Percentiles rank a stretch among this genome's conserved stretches.
Conservation (phyloP, 2,329 filamentous ascomycete genomes). For the Akanthomyces muscarius region DNA sequence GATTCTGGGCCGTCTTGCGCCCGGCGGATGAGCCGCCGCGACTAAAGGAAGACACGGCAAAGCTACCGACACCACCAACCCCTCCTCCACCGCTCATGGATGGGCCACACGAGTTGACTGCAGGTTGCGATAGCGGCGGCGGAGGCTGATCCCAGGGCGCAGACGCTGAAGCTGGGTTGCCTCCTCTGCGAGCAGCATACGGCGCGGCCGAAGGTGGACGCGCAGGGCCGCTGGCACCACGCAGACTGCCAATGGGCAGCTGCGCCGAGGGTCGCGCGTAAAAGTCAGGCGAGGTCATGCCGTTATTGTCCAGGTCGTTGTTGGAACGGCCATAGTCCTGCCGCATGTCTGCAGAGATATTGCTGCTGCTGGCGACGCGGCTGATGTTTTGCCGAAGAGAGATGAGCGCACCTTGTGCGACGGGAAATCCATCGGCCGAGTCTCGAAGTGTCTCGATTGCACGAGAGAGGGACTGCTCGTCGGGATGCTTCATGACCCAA, state of each 20-base stretch:
- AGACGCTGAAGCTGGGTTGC: neutral
- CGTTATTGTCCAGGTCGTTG: neutral
- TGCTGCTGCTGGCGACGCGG: neutral
- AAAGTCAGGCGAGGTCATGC: slow-evolving; percentile 4
- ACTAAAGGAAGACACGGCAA: slow-evolving; percentile 20
- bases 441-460: slow-evolving; percentile 32
- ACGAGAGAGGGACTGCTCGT: slow-evolving; percentile 28
- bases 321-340: neutral
- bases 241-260: slow-evolving; percentile 3
- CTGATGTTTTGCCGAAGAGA: slow-evolving; percentile 23
- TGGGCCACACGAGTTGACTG: neutral
- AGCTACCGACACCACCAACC: neutral
- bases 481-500: slow-evolving; percentile 34
- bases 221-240: neutral
- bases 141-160: neutral
- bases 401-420: slow-evolving; percentile 26
- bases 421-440: slow-evolving; percentile 27
- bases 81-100: neutral
- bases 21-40: neutral
- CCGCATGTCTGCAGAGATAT: neutral
- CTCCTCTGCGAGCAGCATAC: slow-evolving; percentile 1
- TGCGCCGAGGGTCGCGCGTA: neutral
- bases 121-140: neutral
- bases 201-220: slow-evolving; percentile 8
- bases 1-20: slow-evolving; percentile 8